These are phyloP conservation scores for Cardiospermum halicacabum DNA, from an alignment of 345 rosid genomes.

Conservation along the genomic window DNA sequence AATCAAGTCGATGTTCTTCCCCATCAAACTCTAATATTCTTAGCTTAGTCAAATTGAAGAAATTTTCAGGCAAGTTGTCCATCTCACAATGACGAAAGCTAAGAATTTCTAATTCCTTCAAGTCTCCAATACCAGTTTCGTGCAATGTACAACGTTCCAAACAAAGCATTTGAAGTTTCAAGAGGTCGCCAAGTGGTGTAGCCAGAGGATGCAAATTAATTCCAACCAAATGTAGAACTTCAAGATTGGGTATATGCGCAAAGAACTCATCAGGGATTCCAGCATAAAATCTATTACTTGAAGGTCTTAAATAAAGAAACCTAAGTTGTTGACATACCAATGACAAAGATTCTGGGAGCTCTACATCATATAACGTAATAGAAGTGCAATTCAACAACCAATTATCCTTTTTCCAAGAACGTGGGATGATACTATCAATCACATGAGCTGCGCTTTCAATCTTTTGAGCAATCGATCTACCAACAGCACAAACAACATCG, in stretches of 20 bases:
- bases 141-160: neutral
- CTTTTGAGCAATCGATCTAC: constrained; percentile 9
- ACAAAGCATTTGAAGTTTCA: constrained; percentile 18
- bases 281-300: no score
- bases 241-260: neutral
- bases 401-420: no score
- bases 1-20: neutral
- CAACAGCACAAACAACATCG: constrained; percentile 8
- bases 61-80: constrained; percentile 4
- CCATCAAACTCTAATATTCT: constrained; percentile 12
- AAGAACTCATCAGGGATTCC: constrained; percentile 10
- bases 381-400: no score
- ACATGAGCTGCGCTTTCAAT: no score
- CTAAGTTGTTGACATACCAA: constrained; percentile 16
- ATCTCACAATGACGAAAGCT: constrained; percentile 13
- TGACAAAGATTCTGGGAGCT: neutral
- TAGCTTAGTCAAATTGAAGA: constrained; percentile 1
- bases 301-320: neutral
- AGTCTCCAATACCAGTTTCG: constrained; percentile 9
- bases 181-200: constrained; percentile 1
- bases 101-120: constrained; percentile 15
- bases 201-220: neutral
- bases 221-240: constrained; percentile 4
- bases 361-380: neutral
- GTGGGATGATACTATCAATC: no score